Evolutionary conservation across 2,329 filamentous ascomycete species (phyloP), one percentile per base, ranked within the genome.

Genomic region (Ampelomyces quisqualis): DNA sequence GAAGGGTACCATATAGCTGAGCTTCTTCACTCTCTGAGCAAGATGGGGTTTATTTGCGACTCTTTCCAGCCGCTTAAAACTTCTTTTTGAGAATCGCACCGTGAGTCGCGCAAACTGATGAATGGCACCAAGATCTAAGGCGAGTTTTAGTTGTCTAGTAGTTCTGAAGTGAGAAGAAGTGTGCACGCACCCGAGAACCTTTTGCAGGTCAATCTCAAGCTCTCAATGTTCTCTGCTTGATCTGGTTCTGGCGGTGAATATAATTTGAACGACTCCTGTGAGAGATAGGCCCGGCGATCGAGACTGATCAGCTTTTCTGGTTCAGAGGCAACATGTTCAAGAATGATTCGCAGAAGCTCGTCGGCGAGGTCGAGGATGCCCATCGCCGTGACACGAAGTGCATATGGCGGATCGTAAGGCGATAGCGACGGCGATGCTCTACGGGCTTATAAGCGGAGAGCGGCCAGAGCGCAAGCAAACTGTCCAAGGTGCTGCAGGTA

Each of bases 1-100:
- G 54, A 76, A 78, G 4, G 77, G 77, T 40, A 81, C 75, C 64
- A 81, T 73, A 60, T 81, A 81, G 48, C 76, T 79, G 61, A 81
- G 79, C 55, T 80, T 79, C 57, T 76, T 78, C 44, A 81, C 78
- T 57, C 78, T 71, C 38, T 67, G 62, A 11, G 77, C 74, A 14
- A 81, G 67, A 58, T 77, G 72, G 13, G 68, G 66, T 49, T 74
- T 72, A 34, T 66, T 64, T 21, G 76, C 71, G 43, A 81, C 72
- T 26, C 69, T 68, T 38, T 76, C 71, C 32, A 81, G 60, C 23
- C 72, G 70, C 34, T 68, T 58, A 36, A 81, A 72, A 20, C 76
- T 77, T 40, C 69, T 69, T 29, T 64, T 58, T 19, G 74, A 74
- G 59, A 79, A 78, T 34, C 77, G 66, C 35, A 73, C 74, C n/a